Percentiles rank a stretch among this genome's conserved stretches.
Evolutionary conservation across 495 filamentous ascomycete genomes (phyloP).

Genomic region (Penicillium tannophilum): DNA sequence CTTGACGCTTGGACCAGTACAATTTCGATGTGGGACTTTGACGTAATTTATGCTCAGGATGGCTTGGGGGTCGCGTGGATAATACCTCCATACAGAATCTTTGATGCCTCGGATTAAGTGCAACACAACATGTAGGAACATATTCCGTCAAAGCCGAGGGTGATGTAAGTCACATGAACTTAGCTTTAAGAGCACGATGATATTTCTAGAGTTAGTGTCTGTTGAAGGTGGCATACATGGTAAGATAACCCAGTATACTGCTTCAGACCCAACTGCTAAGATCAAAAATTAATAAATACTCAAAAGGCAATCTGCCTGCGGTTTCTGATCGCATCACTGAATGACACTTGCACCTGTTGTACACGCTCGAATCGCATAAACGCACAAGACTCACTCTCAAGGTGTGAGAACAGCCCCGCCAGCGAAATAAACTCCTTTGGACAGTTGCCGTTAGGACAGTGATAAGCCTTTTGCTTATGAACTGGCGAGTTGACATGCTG

Average conservation of each 20-base stretch:
- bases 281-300: too few species aligned
- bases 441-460: conserved; percentile 52
- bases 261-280: not conserved
- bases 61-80: too few species aligned
- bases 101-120: too few species aligned
- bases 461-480: conserved; percentile 53
- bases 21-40: not conserved
- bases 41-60: not conserved
- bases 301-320: not conserved
- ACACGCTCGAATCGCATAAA: conserved; percentile 52
- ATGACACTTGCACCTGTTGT: not conserved
- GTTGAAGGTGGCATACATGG: not conserved
- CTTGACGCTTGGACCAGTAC: not conserved
- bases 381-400: conserved; percentile 56
- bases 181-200: not conserved
- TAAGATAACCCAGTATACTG: not conserved
- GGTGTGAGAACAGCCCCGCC: conserved; percentile 54
- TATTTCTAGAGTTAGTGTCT: not conserved
- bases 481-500: conserved; percentile 39
- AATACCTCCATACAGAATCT: not conserved
- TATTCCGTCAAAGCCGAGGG: not conserved
- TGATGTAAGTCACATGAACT: too few species aligned
- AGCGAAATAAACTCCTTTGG: conserved; percentile 47
- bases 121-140: not conserved
- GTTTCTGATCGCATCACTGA: not conserved